phyloP scores from a whole-genome alignment of 257 asterid species.

The Nicotiana tabacum region DNA sequence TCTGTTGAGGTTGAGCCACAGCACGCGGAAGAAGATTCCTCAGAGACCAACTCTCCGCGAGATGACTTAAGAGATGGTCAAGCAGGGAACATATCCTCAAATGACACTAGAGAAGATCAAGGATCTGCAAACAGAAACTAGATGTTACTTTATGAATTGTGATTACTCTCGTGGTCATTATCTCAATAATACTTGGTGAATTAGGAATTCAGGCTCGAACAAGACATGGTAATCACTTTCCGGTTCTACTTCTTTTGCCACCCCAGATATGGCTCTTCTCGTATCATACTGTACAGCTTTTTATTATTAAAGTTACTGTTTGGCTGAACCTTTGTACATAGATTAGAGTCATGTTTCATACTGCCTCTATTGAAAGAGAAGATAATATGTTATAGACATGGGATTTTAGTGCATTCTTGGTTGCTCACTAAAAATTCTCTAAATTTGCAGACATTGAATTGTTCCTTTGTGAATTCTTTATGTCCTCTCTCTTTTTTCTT shows the following conservation, averaged over 20 bases:
- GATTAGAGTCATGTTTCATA: neutral
- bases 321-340: neutral
- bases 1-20: neutral
- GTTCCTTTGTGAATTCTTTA: neutral
- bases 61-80: neutral
- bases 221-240: neutral
- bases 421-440: neutral
- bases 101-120: slow-evolving; percentile 12
- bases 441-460: neutral
- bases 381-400: neutral
- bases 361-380: neutral
- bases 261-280: neutral
- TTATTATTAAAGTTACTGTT: neutral
- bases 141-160: neutral
- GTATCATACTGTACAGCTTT: slow-evolving; percentile 5
- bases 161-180: neutral
- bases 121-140: neutral
- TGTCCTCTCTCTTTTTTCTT: neutral
- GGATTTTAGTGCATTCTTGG: neutral
- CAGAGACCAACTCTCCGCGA: neutral
- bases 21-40: slow-evolving; percentile 10
- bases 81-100: slow-evolving; percentile 7
- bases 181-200: neutral
- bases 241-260: neutral
- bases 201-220: neutral